A percentile compares a stretch with the other conserved stretches of the same genome.
These are phyloP conservation scores for Aspergillus sp. DNA, from an alignment of 2,329 filamentous ascomycete genomes.

Conservation along the genomic window DNA sequence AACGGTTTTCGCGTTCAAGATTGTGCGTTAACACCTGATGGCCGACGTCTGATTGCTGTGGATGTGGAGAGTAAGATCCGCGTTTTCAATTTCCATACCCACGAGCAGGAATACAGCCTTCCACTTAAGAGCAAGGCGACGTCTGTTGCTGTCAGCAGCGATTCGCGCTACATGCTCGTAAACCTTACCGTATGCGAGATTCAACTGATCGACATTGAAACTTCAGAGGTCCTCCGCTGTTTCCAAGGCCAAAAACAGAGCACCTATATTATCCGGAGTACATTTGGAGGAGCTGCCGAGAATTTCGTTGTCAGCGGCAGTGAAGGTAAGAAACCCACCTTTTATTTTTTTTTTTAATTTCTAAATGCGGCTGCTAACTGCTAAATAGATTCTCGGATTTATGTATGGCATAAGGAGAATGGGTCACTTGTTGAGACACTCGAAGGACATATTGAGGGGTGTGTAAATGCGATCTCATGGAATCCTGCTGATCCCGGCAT, in stretches of 20 bases:
- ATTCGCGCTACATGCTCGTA: slow-evolving; percentile 78
- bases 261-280: slow-evolving; percentile 75
- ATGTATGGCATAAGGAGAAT: slow-evolving; percentile 88
- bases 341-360: background rate
- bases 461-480: slow-evolving; percentile 87
- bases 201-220: slow-evolving; percentile 74
- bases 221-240: slow-evolving; percentile 67
- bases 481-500: slow-evolving; percentile 78
- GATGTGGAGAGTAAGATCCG: slow-evolving; percentile 69
- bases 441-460: slow-evolving; percentile 69
- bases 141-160: slow-evolving; percentile 76
- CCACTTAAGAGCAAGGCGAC: slow-evolving; percentile 69
- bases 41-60: slow-evolving; percentile 75
- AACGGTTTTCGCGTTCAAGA: slow-evolving; percentile 77
- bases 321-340: slow-evolving; percentile 61
- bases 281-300: slow-evolving; percentile 86
- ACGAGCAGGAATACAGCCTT: slow-evolving; percentile 73
- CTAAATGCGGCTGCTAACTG: slow-evolving; percentile 20
- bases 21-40: slow-evolving; percentile 77
- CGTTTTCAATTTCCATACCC: slow-evolving; percentile 77
- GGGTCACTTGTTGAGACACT: slow-evolving; percentile 74
- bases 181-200: slow-evolving; percentile 78
- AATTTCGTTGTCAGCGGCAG: slow-evolving; percentile 90
- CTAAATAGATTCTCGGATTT: slow-evolving; percentile 63
- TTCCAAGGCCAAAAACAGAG: slow-evolving; percentile 76